Base-by-base conservation (phyloP, 345 rosid genomes). In the Corchorus olitorius region DNA sequence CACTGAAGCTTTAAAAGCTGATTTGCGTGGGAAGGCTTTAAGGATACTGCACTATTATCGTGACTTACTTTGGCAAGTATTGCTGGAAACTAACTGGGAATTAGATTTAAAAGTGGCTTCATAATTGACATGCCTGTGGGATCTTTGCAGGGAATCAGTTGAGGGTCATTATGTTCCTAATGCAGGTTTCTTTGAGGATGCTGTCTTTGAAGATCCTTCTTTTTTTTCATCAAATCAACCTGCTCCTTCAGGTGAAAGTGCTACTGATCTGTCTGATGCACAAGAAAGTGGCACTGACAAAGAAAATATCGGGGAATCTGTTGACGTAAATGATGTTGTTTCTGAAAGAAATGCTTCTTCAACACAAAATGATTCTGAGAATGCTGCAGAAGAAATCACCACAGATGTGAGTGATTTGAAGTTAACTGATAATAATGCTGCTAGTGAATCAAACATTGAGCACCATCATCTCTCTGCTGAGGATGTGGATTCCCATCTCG, bases 11-110 rank as follows among this genome's bases (percentile, higher is more conserved):
- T 34, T 89, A 45, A 95, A 91, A 70, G 99, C 97, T 49, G 97
- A 94, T 71, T 82, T 93, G 81, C 97, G 97, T 58, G 99, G 99
- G 72, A 95, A 93, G 83, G 99, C 97, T 77, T 85, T 95, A 70
- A 88, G 94, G 80, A 88, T 95, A 53, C 82, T 88, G 67, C 99
- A 95, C 80, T 86, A 87, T 79, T 95, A 95, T 72, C 86, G 89
- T 49, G 99, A 95, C 80, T 79, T 85, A 69, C 96, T 95, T 69
- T 91, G 99, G 98, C 79, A 83, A 75, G 79, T 83, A 62, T 82
- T 63, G 65, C 69, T 73, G 64, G 53, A 41, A 72, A 59, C 70
- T 52, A 6, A 8, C 49, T 80, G 74, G 6, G 52, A 49, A 59
- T 39, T 76, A 75, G 20, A 63, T 75, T 77, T 60, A 58, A 53